Evolutionary conservation across 2,329 filamentous ascomycete species (phyloP), one percentile per base, ranked within the genome.

Genomic region (Nannizzia gypsea): DNA sequence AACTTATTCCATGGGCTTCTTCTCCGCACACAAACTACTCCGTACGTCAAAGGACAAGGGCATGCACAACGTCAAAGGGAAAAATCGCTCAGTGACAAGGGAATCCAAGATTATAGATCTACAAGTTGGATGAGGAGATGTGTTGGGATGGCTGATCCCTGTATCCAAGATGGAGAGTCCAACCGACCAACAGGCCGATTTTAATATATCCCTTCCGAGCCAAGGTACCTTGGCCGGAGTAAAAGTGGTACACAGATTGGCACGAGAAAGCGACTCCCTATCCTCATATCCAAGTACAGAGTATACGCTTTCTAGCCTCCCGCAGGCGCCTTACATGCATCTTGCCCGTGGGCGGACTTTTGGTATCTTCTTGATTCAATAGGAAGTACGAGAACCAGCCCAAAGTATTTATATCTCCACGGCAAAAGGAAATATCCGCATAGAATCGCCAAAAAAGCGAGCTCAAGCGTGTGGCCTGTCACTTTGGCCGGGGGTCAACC

Each of bases 311-410:
- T 54, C 17, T 20, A 26, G 50, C 50, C 50, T n/a, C 26, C 15
- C n/a, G 50, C 50, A 54, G 50, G n/a, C 50, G 50, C 50, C 50
- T 52, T 54, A 31, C n/a, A 31, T 54, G 26, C 28, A 31, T 54
- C 50, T 20, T 31, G 28, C 15, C 26, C n/a, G 11, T 26, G 44
- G 20, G 11, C 22, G n/a, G 50, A 34, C 28, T 36, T 52, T 34
- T 54, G 50, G 28, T 54, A 6, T 42, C 15, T 9, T 24, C n/a
- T 46, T 46, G 42, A 46, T 24, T 17, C 9, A 20, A 17, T 8
- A 3, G 20, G 8, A 22, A 54, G 24, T 54, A 34, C 50, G 50
- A 54, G 50, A 5, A 31, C 44, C 28, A 54, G 50, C 8, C 48
- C 6, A 13, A 52, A 31, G 26, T 52, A 52, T 52, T 52, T 52